Percentiles rank a stretch among this genome's conserved stretches.
Conservation (phyloP, 257 asterid species). For the Voacanga thouarsii region DNA sequence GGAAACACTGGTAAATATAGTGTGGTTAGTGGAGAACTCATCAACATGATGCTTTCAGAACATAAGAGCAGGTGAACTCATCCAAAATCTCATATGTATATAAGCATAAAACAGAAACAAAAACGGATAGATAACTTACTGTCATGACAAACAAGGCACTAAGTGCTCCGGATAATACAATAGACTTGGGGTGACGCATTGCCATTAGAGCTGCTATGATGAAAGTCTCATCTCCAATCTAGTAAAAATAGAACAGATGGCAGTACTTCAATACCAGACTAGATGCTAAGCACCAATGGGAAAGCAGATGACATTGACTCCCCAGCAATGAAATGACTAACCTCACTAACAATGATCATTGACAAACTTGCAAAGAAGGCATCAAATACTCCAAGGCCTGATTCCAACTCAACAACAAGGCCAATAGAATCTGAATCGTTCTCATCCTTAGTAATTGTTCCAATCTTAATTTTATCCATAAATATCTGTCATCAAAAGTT, state of each 20-base stretch:
- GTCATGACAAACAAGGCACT: constrained; percentile 97
- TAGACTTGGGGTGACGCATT: constrained; percentile 97
- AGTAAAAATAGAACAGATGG: constrained; percentile 28
- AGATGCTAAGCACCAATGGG: constrained; percentile 4
- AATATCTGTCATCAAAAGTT: constrained; percentile 44
- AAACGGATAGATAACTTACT: constrained; percentile 43
- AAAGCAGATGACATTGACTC: constrained; percentile 12
- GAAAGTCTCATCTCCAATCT: constrained; percentile 96
- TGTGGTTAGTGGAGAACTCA: not conserved
- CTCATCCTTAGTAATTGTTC: constrained; percentile 34
- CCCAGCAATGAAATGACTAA: constrained; percentile 28
- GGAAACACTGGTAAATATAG: not conserved
- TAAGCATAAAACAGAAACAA: not conserved
- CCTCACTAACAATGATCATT: constrained; percentile 97
- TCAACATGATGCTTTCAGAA: not conserved
- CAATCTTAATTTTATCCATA: constrained; percentile 59
- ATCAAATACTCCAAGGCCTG: constrained; percentile 86
- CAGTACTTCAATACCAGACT: constrained; percentile 4
- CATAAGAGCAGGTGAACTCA: not conserved
- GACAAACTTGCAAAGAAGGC: constrained; percentile 89
- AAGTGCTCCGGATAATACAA: constrained; percentile 93
- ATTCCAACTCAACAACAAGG: constrained; percentile 49
- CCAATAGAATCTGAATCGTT: constrained; percentile 40
- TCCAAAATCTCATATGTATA: not conserved
- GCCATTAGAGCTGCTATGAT: constrained; percentile 99